These are phyloP conservation scores for Chytriomyces sp. DNA, from an alignment of 192 early-diverging fungal species.

Conservation along the genomic window DNA sequence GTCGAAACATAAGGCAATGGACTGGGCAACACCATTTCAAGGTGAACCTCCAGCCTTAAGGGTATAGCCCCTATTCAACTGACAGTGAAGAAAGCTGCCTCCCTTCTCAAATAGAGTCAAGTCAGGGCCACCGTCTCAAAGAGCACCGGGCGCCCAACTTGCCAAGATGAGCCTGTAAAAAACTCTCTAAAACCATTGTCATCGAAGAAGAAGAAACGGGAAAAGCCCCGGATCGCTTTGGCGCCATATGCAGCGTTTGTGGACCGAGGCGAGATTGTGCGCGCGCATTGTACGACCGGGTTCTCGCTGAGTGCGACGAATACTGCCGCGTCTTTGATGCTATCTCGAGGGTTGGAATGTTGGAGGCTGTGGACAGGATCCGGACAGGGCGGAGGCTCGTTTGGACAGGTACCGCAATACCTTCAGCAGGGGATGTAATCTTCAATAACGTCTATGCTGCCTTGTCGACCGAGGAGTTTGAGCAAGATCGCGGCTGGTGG, in stretches of 20 bases:
- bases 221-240: constrained; percentile 8
- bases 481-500: neutral
- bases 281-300: constrained; percentile 16
- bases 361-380: constrained; percentile 8
- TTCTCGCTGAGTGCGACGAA: constrained; percentile 3
- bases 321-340: constrained; percentile 26
- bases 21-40: neutral
- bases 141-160: neutral
- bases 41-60: too few species aligned
- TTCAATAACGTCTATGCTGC: neutral
- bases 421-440: neutral
- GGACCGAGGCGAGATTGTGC: neutral
- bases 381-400: neutral
- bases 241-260: neutral
- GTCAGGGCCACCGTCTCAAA: neutral
- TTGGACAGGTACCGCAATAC: neutral
- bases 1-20: neutral
- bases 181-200: constrained; percentile 1
- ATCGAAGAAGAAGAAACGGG: constrained; percentile 10
- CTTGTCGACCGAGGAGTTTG: constrained; percentile 9
- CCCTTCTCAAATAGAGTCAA: neutral
- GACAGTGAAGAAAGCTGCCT: neutral
- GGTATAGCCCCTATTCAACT: neutral
- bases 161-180: neutral
- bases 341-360: neutral